Evolutionary conservation across 1,284 basidiomycete species (phyloP), one percentile per base, ranked within the genome.

Genomic region (Tilletia horrida): DNA sequence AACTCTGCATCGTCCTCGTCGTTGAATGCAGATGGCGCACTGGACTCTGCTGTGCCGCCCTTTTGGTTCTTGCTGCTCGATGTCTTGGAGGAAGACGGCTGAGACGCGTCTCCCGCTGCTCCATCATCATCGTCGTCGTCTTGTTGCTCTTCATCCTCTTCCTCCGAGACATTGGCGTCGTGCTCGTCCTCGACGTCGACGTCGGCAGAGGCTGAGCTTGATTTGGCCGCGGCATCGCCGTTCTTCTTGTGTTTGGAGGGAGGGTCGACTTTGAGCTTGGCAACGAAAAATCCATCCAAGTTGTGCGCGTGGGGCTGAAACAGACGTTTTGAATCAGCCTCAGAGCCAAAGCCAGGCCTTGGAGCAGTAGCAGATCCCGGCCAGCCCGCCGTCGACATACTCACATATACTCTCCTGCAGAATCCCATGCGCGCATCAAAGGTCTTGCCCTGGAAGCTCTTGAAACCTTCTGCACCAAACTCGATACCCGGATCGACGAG

Each of bases 281-380:
- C 94, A 66, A 98, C 93, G 83, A 88, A 99, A 86, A 99, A 99
- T 1, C 96, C 96, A 83, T 99, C 96, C 91, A 98, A 92, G 76
- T 84, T 83, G 74, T 83, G 82, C 21, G 82, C 82, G 66, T 83
- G 79, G 16, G 81, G 78, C 52, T 67, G 44, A 9, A 7, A 48
- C 1, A 18, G 7, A 9, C 11, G 3, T n/a, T n/a, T n/a, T n/a
- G n/a, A n/a, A n/a, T n/a, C n/a, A n/a, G n/a, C n/a, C n/a, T n/a
- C n/a, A n/a, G n/a, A n/a, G n/a, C n/a, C n/a, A n/a, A n/a, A n/a
- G n/a, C n/a, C n/a, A n/a, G n/a, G n/a, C n/a, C n/a, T n/a, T n/a
- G n/a, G n/a, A n/a, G n/a, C n/a, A n/a, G n/a, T n/a, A n/a, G n/a
- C n/a, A n/a, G n/a, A n/a, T n/a, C n/a, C n/a, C n/a, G n/a, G n/a